These are phyloP conservation scores for Lichtheimia ornata DNA, from an alignment of 371 early-diverging fungal genomes.

Conservation along the genomic window DNA sequence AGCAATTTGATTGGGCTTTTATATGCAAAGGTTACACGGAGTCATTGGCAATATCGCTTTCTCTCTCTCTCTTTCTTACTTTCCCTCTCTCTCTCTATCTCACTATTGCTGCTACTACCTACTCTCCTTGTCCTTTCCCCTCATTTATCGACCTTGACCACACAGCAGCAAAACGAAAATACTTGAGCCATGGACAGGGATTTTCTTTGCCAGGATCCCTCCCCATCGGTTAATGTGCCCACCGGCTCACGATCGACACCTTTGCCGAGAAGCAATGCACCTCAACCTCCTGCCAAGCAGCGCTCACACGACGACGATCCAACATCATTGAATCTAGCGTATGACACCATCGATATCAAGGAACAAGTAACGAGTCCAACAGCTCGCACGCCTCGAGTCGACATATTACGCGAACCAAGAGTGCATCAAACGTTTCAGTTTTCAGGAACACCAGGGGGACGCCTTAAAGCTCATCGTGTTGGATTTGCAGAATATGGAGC, in stretches of 20 bases:
- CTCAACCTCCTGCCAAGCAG: not conserved
- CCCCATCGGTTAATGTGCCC: not conserved
- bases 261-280: slow-evolving; percentile 6
- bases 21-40: too few species aligned
- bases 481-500: slow-evolving; percentile 53
- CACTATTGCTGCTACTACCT: not conserved
- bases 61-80: too few species aligned
- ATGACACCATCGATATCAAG: slow-evolving; percentile 1
- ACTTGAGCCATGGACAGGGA: not conserved
- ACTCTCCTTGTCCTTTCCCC: not conserved
- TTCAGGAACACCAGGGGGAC: slow-evolving; percentile 15
- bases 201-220: slow-evolving; percentile 11
- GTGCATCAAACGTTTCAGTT: slow-evolving; percentile 47
- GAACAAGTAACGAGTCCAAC: slow-evolving; percentile 6
- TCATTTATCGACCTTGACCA: slow-evolving; percentile 1
- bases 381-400: slow-evolving; percentile 21
- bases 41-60: not conserved
- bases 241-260: slow-evolving; percentile 18
- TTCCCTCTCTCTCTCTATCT: not conserved
- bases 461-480: slow-evolving; percentile 32
- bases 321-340: not conserved
- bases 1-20: too few species aligned
- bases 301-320: slow-evolving; percentile 1
- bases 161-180: not conserved
- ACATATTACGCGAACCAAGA: slow-evolving; percentile 37